Evolutionary conservation across 1,284 basidiomycete species (phyloP), one percentile per base, ranked within the genome.

Genomic region (Rhodotorula sp.): DNA sequence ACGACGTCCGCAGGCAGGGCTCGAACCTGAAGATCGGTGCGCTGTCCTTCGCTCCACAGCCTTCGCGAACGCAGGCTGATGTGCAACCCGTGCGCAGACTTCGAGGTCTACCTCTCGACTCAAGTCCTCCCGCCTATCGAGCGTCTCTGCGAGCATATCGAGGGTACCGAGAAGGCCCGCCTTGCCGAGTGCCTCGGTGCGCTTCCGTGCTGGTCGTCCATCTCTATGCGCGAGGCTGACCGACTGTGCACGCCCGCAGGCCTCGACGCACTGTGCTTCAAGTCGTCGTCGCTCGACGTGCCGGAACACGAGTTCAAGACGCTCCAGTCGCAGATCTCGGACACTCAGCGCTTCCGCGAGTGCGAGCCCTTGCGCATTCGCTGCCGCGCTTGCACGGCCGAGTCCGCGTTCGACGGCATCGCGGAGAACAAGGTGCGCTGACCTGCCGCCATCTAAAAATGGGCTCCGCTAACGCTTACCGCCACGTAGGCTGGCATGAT

Each of bases 91-190:
- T 19, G 0, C 29, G 29, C 76, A 92, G 94, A 97, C 82, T 94
- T 90, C 81, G 92, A 97, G 78, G 88, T 92, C 81, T 99, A 99
- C 82, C 85, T 99, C 34, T 88, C 91, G 19, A 87, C 92, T 32
- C 97, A 99, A 82, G 88, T 99, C 54, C 85, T 99, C 21, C 96
- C 96, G 7, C 95, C 97, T 0, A 89, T 99, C 63, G 92, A 98
- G 80, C 89, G 97, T 79, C 83, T 99, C 69, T 99, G 96, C 80
- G 97, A 97, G 68, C 90, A 91, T 12, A 98, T 99, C 69, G 93
- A 97, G 79, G 96, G 96, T 15, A 98, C 95, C 0, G 96, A 99
- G 79, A 87, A 92, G 46, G 85, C 92, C 17, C 86, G 96, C 41
- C 83, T 99, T 25, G 97, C 97, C 1, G 93, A 97, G 83, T 98